Conservation (phyloP, 1,284 basidiomycete genomes). For the Irpex sp. region DNA sequence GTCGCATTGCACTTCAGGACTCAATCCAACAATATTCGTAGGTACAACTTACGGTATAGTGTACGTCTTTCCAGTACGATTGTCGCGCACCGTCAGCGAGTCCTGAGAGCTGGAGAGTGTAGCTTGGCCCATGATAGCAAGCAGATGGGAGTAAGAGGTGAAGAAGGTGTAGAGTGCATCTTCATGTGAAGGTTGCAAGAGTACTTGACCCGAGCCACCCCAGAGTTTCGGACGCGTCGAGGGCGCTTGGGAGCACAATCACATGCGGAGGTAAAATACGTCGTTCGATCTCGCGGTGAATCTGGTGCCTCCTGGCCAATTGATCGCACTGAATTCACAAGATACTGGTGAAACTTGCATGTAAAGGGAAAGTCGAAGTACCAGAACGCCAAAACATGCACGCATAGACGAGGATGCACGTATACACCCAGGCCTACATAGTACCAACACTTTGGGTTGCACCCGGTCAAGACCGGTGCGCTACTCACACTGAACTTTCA, state of each 20-base stretch:
- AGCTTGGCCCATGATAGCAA: constrained; percentile 42
- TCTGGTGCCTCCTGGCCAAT: background rate
- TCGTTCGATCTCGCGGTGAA: background rate
- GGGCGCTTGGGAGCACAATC: background rate
- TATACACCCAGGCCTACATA: background rate
- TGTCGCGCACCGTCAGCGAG: constrained; percentile 68
- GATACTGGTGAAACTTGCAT: too few relatives aligned
- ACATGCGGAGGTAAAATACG: background rate
- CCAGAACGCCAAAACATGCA: too few relatives aligned
- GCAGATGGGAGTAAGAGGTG: background rate
- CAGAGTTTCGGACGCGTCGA: constrained; percentile 1
- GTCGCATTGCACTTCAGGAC: background rate
- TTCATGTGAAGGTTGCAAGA: background rate
- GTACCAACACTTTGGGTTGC: too few relatives aligned
- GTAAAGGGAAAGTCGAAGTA: too few relatives aligned
- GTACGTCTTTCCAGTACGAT: constrained; percentile 78
- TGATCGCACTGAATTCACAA: background rate
- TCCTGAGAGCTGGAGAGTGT: constrained; percentile 28
- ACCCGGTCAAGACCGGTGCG: background rate
- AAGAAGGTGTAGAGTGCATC: background rate
- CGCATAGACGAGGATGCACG: background rate
- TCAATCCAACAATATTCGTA: background rate
- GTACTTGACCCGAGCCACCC: background rate
- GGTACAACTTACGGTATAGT: constrained; percentile 55
- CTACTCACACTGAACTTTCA: background rate